phyloP scores from a whole-genome alignment of 352 stramenopile genomes.

The Phytopythium mirpurense region DNA sequence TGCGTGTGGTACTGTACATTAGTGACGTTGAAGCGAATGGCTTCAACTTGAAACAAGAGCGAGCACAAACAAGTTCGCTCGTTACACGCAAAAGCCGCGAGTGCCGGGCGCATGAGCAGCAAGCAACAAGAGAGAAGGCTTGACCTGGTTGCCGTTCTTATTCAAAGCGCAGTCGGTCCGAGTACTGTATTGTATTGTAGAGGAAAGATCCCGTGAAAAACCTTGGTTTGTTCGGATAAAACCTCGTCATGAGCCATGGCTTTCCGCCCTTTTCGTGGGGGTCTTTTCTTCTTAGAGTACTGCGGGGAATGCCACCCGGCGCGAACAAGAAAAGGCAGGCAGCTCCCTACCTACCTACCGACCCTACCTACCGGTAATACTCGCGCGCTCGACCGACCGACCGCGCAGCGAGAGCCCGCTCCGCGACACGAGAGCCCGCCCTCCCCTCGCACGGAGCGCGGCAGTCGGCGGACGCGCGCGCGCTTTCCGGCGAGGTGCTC shows the following conservation, averaged over 20 bases:
- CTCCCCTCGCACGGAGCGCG: neutral
- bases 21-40: too few species aligned
- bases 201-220: neutral
- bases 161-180: neutral
- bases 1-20: too few species aligned
- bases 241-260: neutral
- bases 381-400: neutral
- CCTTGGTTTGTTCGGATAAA: neutral
- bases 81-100: too few species aligned
- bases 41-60: too few species aligned
- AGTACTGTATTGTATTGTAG: too few species aligned
- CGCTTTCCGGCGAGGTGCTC: neutral
- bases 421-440: slow-evolving; percentile 1
- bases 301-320: slow-evolving; percentile 2
- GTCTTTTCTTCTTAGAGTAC: neutral
- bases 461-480: neutral
- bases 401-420: neutral
- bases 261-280: neutral
- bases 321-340: slow-evolving; percentile 3
- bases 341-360: too few species aligned
- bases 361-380: too few species aligned
- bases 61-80: too few species aligned
- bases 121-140: too few species aligned
- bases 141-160: neutral
- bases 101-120: too few species aligned